A percentile compares a stretch with the other conserved stretches of the same genome.
Evolutionary conservation across 1,284 basidiomycete genomes (phyloP).

Genomic region (Pulchroboletus neoregius): DNA sequence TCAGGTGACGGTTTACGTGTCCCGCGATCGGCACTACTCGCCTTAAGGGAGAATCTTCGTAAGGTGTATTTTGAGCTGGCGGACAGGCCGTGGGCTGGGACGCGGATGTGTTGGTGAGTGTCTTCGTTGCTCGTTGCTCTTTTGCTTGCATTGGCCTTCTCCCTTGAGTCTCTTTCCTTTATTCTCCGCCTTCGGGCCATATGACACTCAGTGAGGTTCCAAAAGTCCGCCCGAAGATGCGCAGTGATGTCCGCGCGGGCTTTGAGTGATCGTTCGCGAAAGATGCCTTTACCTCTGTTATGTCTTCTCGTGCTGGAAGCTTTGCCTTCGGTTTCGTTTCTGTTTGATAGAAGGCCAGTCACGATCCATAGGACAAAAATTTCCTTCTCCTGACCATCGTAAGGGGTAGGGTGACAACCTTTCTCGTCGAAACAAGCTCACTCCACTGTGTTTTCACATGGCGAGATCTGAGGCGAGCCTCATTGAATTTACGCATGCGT

Average conservation of each 20-base stretch:
- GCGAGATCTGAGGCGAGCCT: not conserved
- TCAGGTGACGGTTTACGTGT: conserved; percentile 52
- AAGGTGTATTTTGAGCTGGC: conserved; percentile 70
- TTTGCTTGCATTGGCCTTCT: not conserved
- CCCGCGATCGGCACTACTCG: conserved; percentile 49
- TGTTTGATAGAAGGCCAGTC: not conserved
- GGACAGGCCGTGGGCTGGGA: conserved; percentile 59
- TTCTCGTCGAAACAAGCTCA: not conserved
- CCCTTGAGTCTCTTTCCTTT: not conserved
- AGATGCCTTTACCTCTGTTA: not conserved
- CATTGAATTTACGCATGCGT: not conserved
- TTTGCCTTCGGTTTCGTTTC: not conserved
- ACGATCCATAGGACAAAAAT: not conserved
- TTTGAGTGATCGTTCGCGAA: not conserved
- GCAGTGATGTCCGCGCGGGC: not conserved
- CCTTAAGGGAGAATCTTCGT: conserved; percentile 51
- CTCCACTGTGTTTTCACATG: not conserved
- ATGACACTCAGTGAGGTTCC: not conserved
- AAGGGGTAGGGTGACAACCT: not conserved
- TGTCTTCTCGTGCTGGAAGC: not conserved
- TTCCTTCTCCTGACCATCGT: not conserved
- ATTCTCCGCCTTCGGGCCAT: not conserved
- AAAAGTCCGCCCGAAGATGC: not conserved
- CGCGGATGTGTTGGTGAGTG: conserved; percentile 80
- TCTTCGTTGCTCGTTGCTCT: not conserved